Base-by-base conservation (phyloP, 2,329 filamentous ascomycete genomes). In the Phaeoacremonium minimum region DNA sequence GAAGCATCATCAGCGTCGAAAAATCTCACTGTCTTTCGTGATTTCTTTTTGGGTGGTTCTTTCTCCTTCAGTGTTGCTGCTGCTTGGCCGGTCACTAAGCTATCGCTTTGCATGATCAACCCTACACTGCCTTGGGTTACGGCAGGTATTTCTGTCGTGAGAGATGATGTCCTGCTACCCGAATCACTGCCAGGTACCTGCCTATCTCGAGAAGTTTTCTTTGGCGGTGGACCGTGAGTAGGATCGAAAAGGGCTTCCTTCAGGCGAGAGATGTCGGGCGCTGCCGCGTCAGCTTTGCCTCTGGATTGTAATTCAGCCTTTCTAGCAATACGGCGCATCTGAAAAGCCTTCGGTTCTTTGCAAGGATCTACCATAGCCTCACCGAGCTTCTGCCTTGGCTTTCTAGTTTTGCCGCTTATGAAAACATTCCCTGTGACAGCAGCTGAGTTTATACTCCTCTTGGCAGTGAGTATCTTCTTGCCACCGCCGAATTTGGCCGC, bases 361-460 rank as follows among this genome's bases (percentile, higher is more conserved):
- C 46, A 58, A 7, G 63, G 46, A 48, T 77, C 66, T 12, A 49
- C 49, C 40, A 68, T 65, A 7, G 37, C 55, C 4, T 69, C 60
- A 12, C 46, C 48, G 4, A 76, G 50, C 11, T 45, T 60, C 3
- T 37, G 30, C 12, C 64, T 57, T 15, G 49, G 46, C 42, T 63
- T 69, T 18, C 47, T 53, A 17, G 46, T 51, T 38, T 57, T 69
- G 3, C 72, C 71, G 8, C 58, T 58, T 6, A 51, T 43, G 32
- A 76, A 76, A 2, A 76, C 61, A 39, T 75, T 77, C 12, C 38
- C 44, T 7, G 39, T 28, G n/a, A 33, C 17, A 18, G 35, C 31
- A 18, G 45, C 28, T 16, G 33, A 17, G 32, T 38, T 16, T 36
- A 20, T 28, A 37, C 52, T 53, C 18, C 47, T 58, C 33, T 49